Conservation (phyloP, 2,329 filamentous ascomycete species). For the Botrytis squamosa region DNA sequence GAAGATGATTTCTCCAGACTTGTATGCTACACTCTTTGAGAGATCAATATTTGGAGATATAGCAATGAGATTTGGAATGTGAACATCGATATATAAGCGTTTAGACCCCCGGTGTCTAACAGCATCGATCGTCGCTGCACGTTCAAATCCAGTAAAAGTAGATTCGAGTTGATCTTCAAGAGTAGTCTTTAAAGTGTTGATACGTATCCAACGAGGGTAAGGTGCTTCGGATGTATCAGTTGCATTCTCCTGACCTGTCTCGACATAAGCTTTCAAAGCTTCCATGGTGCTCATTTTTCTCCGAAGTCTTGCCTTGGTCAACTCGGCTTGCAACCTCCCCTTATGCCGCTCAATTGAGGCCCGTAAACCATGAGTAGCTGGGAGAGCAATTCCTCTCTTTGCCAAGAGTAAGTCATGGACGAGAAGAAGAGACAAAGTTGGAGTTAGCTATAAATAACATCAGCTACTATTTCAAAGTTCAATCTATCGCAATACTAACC, state of each 20-base stretch:
- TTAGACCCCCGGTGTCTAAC: conserved; percentile 51
- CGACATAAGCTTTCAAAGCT: conserved; percentile 59
- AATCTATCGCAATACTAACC: conserved; percentile 48
- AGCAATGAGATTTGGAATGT: conserved; percentile 82
- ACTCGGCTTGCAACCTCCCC: conserved; percentile 74
- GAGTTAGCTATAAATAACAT: conserved; percentile 62
- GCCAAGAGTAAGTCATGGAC: conserved; percentile 82
- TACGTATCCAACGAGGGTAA: conserved; percentile 87
- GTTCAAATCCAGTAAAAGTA: conserved; percentile 66
- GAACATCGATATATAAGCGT: conserved; percentile 68
- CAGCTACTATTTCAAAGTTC: conserved; percentile 7
- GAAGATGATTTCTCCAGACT: conserved; percentile 74
- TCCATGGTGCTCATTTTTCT: conserved; percentile 68
- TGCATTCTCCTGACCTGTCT: conserved; percentile 49
- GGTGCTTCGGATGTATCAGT: conserved; percentile 38
- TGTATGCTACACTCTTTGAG: conserved; percentile 71
- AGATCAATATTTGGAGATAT: conserved; percentile 71
- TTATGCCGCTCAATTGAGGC: conserved; percentile 77
- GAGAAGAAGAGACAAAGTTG: conserved; percentile 75
- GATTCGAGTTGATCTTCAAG: conserved; percentile 70
- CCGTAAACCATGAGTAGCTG: conserved; percentile 74
- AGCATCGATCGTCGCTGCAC: conserved; percentile 55
- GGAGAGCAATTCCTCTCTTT: conserved; percentile 79
- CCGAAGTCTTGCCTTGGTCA: conserved; percentile 74
- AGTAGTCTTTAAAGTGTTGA: conserved; percentile 75